A percentile compares a stretch with the other conserved stretches of the same genome.
Evolutionary conservation across 306 rosid species (phyloP).

Genomic region (Carpinus fangiana): DNA sequence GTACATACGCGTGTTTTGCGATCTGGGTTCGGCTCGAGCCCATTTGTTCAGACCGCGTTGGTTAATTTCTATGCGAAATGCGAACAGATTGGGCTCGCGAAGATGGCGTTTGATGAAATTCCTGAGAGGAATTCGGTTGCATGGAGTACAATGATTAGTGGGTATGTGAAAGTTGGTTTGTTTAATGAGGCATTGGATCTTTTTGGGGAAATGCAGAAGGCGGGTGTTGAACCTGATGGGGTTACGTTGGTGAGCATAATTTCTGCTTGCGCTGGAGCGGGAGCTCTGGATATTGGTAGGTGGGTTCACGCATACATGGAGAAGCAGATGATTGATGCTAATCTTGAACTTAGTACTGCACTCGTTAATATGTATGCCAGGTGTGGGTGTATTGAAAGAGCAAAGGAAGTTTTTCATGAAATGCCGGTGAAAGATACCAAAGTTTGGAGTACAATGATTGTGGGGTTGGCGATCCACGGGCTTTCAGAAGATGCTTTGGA

Average conservation of each 20-base stretch:
- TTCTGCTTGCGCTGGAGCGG: slow-evolving; percentile 21
- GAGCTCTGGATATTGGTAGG: slow-evolving; percentile 26
- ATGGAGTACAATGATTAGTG: slow-evolving; percentile 32
- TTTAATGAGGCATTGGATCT: slow-evolving; percentile 20
- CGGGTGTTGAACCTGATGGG: slow-evolving; percentile 28
- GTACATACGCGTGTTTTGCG: slow-evolving; percentile 18
- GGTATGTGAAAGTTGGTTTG: slow-evolving; percentile 17
- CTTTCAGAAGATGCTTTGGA: slow-evolving; percentile 24
- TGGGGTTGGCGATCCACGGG: slow-evolving; percentile 28
- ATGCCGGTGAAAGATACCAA: slow-evolving; percentile 32
- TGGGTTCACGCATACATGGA: slow-evolving; percentile 30
- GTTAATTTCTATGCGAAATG: slow-evolving; percentile 28
- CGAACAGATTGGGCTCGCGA: slow-evolving; percentile 12
- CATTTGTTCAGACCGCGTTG: slow-evolving; percentile 29
- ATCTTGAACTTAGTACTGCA: slow-evolving; percentile 34
- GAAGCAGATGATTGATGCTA: slow-evolving; percentile 18
- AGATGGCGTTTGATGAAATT: slow-evolving; percentile 32
- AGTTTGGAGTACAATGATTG: slow-evolving; percentile 36
- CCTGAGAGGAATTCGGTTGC: slow-evolving; percentile 30
- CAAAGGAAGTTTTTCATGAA: slow-evolving; percentile 22
- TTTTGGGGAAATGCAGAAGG: slow-evolving; percentile 31
- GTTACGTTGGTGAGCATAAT: slow-evolving; percentile 23
- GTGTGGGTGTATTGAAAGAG: slow-evolving; percentile 32
- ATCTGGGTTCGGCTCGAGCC: slow-evolving; percentile 21
- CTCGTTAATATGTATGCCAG: slow-evolving; percentile 35